Conservation (phyloP, 768 basidiomycete species). For the Mycena rosella region DNA sequence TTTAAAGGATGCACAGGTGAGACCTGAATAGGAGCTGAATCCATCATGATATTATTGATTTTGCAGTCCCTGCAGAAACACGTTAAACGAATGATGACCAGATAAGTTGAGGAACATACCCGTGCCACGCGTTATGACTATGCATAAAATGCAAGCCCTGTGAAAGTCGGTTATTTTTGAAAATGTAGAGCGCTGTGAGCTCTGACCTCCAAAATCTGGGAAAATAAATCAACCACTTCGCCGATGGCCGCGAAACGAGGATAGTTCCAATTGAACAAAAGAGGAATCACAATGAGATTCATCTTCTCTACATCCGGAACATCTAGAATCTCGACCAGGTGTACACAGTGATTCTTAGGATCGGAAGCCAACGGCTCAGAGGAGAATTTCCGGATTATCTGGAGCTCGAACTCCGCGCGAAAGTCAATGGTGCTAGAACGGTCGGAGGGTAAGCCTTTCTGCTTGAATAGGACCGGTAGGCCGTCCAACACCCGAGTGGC, state of each 20-base stretch:
- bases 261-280: slow-evolving; percentile 35
- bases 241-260: slow-evolving; percentile 45
- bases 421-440: neutral
- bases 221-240: slow-evolving; percentile 45
- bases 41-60: slow-evolving; percentile 9
- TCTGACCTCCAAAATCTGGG: slow-evolving; percentile 48
- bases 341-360: slow-evolving; percentile 47
- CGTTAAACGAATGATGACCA: neutral
- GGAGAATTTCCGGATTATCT: slow-evolving; percentile 33
- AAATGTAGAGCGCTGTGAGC: neutral
- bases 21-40: neutral
- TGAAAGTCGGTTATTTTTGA: neutral
- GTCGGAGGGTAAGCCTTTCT: neutral
- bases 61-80: slow-evolving; percentile 10
- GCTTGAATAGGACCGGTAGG: slow-evolving; percentile 38
- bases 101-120: neutral
- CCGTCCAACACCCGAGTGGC: slow-evolving; percentile 34
- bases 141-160: neutral
- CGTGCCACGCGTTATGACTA: neutral
- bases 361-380: slow-evolving; percentile 35
- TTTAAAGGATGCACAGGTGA: neutral
- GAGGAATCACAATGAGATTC: slow-evolving; percentile 46
- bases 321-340: slow-evolving; percentile 41
- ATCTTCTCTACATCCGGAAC: slow-evolving; percentile 36
- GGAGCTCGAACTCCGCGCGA: slow-evolving; percentile 22